These are phyloP conservation scores for Emericellopsis atlantica DNA, from an alignment of 2,329 filamentous ascomycete genomes.

Conservation along the genomic window DNA sequence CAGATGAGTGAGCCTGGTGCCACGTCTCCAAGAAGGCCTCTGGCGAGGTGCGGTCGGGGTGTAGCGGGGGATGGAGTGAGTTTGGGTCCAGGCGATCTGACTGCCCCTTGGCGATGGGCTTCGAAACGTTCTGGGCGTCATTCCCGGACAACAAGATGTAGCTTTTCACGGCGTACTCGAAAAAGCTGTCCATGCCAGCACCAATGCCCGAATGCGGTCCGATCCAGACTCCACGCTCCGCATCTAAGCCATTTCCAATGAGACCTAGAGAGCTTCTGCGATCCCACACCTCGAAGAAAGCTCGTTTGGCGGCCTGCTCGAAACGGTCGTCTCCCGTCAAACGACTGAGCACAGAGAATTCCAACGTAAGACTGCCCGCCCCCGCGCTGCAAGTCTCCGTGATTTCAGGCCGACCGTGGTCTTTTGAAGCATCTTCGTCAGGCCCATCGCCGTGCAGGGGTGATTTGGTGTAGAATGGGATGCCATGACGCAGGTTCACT, in stretches of 20 bases:
- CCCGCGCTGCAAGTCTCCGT: constrained; percentile 96
- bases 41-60: constrained; percentile 54
- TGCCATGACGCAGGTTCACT: constrained; percentile 81
- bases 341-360: constrained; percentile 83
- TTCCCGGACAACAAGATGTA: constrained; percentile 80
- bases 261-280: constrained; percentile 74
- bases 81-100: constrained; percentile 50
- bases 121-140: constrained; percentile 35
- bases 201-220: constrained; percentile 86
- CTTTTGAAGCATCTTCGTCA: constrained; percentile 17
- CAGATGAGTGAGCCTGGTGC: constrained; percentile 74
- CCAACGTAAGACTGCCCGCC: constrained; percentile 86
- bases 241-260: constrained; percentile 84
- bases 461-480: constrained; percentile 85
- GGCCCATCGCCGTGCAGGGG: constrained; percentile 50
- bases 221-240: constrained; percentile 82
- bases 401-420: constrained; percentile 47
- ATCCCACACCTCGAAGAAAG: constrained; percentile 96
- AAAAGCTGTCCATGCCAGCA: constrained; percentile 95
- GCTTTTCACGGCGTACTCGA: constrained; percentile 93
- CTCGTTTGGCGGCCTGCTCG: constrained; percentile 77
- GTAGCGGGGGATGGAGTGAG: constrained; percentile 44
- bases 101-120: constrained; percentile 25
- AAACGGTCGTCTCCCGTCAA: constrained; percentile 80
- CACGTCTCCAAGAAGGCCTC: constrained; percentile 73